Evolutionary conservation across 2,329 filamentous ascomycete genomes (phyloP), one percentile per base, ranked within the genome.

Genomic region (Cladosporium velox): DNA sequence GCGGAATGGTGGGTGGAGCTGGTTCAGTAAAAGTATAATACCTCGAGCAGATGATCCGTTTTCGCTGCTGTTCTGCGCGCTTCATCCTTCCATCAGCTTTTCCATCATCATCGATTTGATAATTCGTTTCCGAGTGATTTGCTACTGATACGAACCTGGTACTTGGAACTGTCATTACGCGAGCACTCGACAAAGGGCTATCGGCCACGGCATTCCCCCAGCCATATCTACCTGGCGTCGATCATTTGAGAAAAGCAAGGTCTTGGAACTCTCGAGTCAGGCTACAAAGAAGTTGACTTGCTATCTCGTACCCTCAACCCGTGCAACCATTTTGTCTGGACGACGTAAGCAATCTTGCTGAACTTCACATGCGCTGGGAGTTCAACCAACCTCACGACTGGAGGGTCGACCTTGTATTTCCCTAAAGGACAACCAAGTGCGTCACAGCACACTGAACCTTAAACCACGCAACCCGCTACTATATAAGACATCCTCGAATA

Each of bases 351-450:
- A 55, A 34, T 55, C n/a, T 8, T 32, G 52, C 57, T 59, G 57
- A 52, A 30, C 52, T 32, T 34, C 66, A 18, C 55, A 73, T 73
- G 71, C 62, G 71, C 57, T 74, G 67, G 58, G 26, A 51, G 12
- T 58, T 59, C 59, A 73, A 72, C 41, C 63, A 59, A 21, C 69
- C 72, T n/a, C 70, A 72, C 64, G 72, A 74, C 59, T 74, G 73
- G 72, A 70, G 72, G 68, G 49, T 59, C 5, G 59, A 62, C 28
- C 49, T 64, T 35, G 34, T 64, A 28, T 52, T 51, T 8, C 30
- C 49, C 44, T 62, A 52, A 47, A 28, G 14, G 21, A 30, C n/a
- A 51, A 47, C 21, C 30, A 11, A 11, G 15, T 21, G 41, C 8
- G 41, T 12, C n/a, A 47, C 41, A 12, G n/a, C 52, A n/a, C 12